Conservation (phyloP, 2,329 filamentous ascomycete species). For the Ceratocystis albifundus region DNA sequence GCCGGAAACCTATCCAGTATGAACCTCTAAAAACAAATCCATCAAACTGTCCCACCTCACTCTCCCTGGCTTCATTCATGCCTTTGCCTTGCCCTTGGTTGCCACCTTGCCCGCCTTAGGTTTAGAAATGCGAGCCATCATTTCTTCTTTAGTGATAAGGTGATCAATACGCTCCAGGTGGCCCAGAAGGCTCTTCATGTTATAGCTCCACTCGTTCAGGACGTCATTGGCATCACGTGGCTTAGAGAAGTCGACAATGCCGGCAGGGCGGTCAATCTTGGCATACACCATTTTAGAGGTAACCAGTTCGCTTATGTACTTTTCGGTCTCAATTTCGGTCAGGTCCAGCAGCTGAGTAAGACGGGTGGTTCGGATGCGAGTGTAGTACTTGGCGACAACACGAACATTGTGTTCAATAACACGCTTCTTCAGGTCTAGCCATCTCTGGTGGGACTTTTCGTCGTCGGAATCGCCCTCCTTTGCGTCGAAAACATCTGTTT, state of each 20-base stretch:
- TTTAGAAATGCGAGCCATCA: constrained; percentile 80
- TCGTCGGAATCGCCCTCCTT: constrained; percentile 54
- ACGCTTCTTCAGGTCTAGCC: constrained; percentile 91
- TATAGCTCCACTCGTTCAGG: constrained; percentile 95
- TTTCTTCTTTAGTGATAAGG: constrained; percentile 98
- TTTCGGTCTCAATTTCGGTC: constrained; percentile 91
- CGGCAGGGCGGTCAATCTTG: constrained; percentile 88
- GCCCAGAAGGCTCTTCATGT: constrained; percentile 88
- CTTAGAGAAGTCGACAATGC: constrained; percentile 88
- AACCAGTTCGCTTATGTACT: constrained; percentile 95
- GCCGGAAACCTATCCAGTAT: constrained; percentile 27
- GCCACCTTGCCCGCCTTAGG: constrained; percentile 30
- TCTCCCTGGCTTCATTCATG: constrained; percentile 24
- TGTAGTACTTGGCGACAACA: constrained; percentile 97
- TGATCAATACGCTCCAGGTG: constrained; percentile 87
- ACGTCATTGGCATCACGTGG: constrained; percentile 90
- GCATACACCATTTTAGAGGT: constrained; percentile 97
- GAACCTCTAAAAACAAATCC: constrained; percentile 26
- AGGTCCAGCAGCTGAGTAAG: constrained; percentile 85
- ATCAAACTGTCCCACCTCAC: background rate
- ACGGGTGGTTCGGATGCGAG: constrained; percentile 83
- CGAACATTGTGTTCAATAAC: constrained; percentile 99
- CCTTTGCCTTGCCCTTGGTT: constrained; percentile 29
- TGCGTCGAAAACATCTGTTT: constrained; percentile 79
- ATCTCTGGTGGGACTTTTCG: constrained; percentile 71